phyloP scores from a whole-genome alignment of 306 rosid genomes.

The Cucurbita pepo region DNA sequence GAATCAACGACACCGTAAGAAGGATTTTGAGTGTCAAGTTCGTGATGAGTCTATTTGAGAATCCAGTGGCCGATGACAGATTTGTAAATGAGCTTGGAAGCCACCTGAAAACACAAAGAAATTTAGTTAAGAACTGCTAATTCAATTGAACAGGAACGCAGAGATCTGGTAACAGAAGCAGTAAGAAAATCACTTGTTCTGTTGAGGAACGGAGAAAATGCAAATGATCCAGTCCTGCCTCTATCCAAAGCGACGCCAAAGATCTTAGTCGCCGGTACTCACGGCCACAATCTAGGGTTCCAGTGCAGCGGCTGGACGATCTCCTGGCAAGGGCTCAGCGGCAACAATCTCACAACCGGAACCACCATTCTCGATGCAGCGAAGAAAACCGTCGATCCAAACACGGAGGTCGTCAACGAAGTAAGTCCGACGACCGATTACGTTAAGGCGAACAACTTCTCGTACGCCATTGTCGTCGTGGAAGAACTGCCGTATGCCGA shows the following conservation, averaged over 20 bases:
- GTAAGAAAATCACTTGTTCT: constrained; percentile 12
- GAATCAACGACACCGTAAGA: constrained; percentile 26
- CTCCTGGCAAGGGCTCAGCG: constrained; percentile 2
- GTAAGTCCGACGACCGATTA: neutral
- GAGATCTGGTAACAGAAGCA: constrained; percentile 10
- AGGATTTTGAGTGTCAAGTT: constrained; percentile 25
- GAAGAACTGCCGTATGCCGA: constrained; percentile 7
- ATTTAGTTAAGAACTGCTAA: neutral
- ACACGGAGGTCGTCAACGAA: neutral
- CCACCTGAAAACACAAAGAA: neutral
- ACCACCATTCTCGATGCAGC: constrained; percentile 5
- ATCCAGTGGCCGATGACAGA: constrained; percentile 24
- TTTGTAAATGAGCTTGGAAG: constrained; percentile 21
- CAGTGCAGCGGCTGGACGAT: constrained; percentile 11
- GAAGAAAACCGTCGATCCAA: neutral
- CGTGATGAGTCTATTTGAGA: constrained; percentile 21
- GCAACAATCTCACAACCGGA: constrained; percentile 9
- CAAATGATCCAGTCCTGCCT: neutral
- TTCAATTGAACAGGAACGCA: constrained; percentile 3
- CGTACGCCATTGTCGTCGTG: neutral
- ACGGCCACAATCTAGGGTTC: constrained; percentile 5
- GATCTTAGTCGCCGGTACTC: constrained; percentile 10
- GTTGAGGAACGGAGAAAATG: constrained; percentile 2
- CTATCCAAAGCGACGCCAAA: neutral
- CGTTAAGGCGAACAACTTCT: constrained; percentile 2